Conservation (phyloP, 371 early-diverging fungal species). For the Mucor indicus region DNA sequence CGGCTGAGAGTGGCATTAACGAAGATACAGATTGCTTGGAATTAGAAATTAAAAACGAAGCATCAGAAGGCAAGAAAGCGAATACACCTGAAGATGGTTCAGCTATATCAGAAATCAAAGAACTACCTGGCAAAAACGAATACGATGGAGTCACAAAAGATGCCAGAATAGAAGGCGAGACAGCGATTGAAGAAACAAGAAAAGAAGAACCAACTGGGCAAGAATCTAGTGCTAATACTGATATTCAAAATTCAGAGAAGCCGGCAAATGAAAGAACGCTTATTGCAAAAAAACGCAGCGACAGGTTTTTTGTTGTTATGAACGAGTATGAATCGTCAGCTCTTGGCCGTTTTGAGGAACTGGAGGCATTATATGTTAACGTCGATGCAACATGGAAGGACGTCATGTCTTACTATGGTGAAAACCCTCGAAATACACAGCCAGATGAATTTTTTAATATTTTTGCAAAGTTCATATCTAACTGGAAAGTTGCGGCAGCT, state of each 20-base stretch:
- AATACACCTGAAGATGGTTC: not conserved
- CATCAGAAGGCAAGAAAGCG: not conserved
- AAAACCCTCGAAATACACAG: constrained; percentile 68
- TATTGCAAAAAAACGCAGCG: no score
- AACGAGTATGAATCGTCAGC: constrained; percentile 29
- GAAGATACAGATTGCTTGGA: not conserved
- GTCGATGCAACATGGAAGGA: constrained; percentile 48
- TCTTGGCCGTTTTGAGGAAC: constrained; percentile 32
- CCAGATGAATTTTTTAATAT: constrained; percentile 87
- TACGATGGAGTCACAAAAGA: not conserved
- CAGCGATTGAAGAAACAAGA: not conserved
- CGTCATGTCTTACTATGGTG: constrained; percentile 66
- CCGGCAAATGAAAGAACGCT: no score
- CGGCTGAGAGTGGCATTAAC: not conserved
- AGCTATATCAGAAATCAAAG: no score
- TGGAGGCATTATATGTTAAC: constrained; percentile 39
- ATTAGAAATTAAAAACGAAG: not conserved
- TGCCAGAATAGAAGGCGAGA: not conserved
- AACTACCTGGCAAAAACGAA: not conserved
- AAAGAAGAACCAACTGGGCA: not conserved
- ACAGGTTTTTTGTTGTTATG: constrained; percentile 39
- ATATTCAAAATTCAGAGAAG: not conserved
- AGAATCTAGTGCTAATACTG: constrained; percentile 11
- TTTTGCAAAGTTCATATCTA: constrained; percentile 59
- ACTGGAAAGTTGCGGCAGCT: constrained; percentile 20